phyloP scores from a whole-genome alignment of 2,329 filamentous ascomycete genomes.

The Phyllosticta citrichinensis region DNA sequence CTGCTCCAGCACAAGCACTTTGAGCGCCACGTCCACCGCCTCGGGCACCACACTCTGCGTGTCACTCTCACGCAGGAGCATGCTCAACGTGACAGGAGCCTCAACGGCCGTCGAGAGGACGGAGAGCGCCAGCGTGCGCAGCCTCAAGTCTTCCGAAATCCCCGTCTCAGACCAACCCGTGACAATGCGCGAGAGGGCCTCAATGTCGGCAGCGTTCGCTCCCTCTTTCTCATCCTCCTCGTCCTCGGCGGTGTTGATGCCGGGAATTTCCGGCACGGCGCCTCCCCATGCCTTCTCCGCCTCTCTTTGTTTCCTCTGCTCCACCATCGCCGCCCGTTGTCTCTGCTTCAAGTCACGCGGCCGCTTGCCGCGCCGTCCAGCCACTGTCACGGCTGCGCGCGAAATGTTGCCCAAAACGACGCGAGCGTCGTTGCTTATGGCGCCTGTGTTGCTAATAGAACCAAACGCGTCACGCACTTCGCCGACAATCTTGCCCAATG shows the following conservation, averaged over 20 bases:
- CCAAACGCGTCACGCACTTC: constrained; percentile 3
- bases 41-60: constrained; percentile 22
- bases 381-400: constrained; percentile 52
- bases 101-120: constrained; percentile 53
- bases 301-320: constrained; percentile 39
- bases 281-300: constrained; percentile 48
- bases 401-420: constrained; percentile 38
- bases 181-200: constrained; percentile 50
- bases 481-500: constrained; percentile 19
- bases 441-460: background rate
- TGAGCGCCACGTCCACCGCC: constrained; percentile 50
- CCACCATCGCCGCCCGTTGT: constrained; percentile 40
- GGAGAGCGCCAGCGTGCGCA: constrained; percentile 59
- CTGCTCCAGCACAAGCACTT: constrained; percentile 53
- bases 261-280: constrained; percentile 30
- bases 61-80: constrained; percentile 19
- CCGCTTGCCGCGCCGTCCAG: constrained; percentile 52
- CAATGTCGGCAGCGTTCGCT: constrained; percentile 28
- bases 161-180: constrained; percentile 59
- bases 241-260: constrained; percentile 14
- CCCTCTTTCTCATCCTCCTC: constrained; percentile 20
- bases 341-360: constrained; percentile 51
- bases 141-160: constrained; percentile 54
- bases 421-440: background rate
- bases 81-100: constrained; percentile 45